Base-by-base conservation (phyloP, 345 rosid species). In the Euphorbia pulcherrima region DNA sequence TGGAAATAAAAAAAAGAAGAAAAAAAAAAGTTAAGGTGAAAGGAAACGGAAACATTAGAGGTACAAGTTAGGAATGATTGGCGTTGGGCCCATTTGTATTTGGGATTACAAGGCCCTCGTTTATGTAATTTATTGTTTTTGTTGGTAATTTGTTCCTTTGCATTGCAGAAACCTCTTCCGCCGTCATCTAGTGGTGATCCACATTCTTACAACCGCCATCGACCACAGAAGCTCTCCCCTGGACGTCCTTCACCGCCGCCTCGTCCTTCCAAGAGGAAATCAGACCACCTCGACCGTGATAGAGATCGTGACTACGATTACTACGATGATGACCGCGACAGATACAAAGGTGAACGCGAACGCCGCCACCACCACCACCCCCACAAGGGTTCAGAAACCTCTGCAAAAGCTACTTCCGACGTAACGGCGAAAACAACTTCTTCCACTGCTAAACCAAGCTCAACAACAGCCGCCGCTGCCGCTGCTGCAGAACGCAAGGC, bases 211-310 rank as follows among this genome's bases (percentile, higher is more conserved):
- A 84, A 74, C 62, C 84, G 87, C 11, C 80, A 75, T 61, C 81
- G 86, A 46, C 59, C 87, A 1, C 88, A 86, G 71, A 83, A 86
- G 69, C 44, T 75, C 4, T 75, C 97, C 0, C 86, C 81, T 4
- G 86, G 77, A 2, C 91, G 73, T 11, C 64, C 85, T 2, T 33
- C 73, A 5, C 83, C 54, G 6, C 40, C 55, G 2, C 87, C 83
- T 0, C 90, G 85, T 9, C 81, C 86, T 10, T 73, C 81, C 56
- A 90, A 89, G 72, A 82, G 97, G 54, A 90, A 87, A 70, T 62
- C 92, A 1, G 88, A 80, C 14, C 86, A 78, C 20, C 74, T 78
- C 72, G 69, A 70, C 11, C 81, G 70, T 21, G 77, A 83, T 40
- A 47, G 55, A 41, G 67, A 64, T 47, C 80, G 74, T 23, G 86